A percentile compares a stretch with the other conserved stretches of the same genome.
Conservation (phyloP, 768 basidiomycete genomes). For the Neoboletus brunneissimus region DNA sequence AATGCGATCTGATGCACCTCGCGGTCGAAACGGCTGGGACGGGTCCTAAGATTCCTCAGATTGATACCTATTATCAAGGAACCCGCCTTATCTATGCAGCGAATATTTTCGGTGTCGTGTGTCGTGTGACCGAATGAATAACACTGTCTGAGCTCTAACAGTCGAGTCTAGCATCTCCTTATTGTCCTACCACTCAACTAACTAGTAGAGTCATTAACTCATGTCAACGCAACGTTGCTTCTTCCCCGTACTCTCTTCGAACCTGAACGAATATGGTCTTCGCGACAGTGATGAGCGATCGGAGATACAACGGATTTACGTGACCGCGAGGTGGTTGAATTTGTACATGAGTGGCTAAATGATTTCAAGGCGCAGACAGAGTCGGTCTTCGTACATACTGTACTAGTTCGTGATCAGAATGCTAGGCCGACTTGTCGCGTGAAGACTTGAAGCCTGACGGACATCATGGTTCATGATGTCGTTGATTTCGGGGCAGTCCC, state of each 20-base stretch:
- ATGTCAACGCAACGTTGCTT: too few species aligned
- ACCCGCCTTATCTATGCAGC: too few species aligned
- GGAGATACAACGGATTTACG: constrained; percentile 82
- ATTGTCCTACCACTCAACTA: too few species aligned
- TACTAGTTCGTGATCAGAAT: neutral
- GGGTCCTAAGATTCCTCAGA: neutral
- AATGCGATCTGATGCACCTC: neutral
- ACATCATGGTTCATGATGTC: too few species aligned
- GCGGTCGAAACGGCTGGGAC: neutral
- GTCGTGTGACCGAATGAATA: neutral
- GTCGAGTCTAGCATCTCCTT: too few species aligned
- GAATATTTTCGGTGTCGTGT: neutral
- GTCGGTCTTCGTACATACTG: neutral
- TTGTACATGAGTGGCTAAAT: constrained; percentile 73
- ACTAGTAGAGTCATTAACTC: too few species aligned
- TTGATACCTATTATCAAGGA: neutral
- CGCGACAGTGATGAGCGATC: constrained; percentile 62
- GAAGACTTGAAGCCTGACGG: neutral
- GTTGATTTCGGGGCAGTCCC: neutral
- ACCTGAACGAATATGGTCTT: constrained; percentile 64
- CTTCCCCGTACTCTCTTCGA: too few species aligned
- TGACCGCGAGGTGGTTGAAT: constrained; percentile 69
- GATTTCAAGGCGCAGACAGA: constrained; percentile 36
- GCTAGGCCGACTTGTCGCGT: neutral
- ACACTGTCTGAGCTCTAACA: neutral